Conservation (phyloP, 2,329 filamentous ascomycete species). For the Aspergillus amoenus region DNA sequence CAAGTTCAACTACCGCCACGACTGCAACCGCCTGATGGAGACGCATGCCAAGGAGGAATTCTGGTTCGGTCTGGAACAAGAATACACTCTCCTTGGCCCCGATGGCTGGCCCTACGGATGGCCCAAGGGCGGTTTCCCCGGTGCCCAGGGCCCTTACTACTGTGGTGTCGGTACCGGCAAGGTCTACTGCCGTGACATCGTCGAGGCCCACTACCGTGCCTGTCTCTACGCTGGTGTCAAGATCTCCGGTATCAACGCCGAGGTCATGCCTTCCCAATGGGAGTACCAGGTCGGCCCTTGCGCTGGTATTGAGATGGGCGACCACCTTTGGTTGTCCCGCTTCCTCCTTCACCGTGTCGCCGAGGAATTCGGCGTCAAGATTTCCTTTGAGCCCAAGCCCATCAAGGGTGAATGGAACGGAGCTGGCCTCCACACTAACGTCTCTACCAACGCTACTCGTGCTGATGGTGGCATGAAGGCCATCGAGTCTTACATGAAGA, state of each 20-base stretch:
- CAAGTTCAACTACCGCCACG: constrained; percentile 97
- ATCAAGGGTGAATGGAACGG: constrained; percentile 97
- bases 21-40: constrained; percentile 86
- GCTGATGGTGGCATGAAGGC: constrained; percentile 90
- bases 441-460: constrained; percentile 86
- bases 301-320: constrained; percentile 84
- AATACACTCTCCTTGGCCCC: constrained; percentile 89
- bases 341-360: constrained; percentile 88
- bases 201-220: constrained; percentile 90
- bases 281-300: constrained; percentile 97
- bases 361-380: constrained; percentile 95
- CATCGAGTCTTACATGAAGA: constrained; percentile 85
- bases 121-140: constrained; percentile 84
- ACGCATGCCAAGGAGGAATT: constrained; percentile 77
- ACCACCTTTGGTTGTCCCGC: constrained; percentile 92
- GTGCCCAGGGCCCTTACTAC: constrained; percentile 93
- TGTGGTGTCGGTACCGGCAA: constrained; percentile 96
- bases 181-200: constrained; percentile 96
- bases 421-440: constrained; percentile 89
- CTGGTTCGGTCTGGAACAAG: constrained; percentile 98
- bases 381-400: constrained; percentile 94
- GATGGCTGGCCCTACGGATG: constrained; percentile 90
- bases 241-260: constrained; percentile 97
- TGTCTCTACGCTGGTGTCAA: constrained; percentile 86
- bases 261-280: constrained; percentile 98